These are phyloP conservation scores for Torrubiella hemipterigena DNA, from an alignment of 2,329 filamentous ascomycete species.

Conservation along the genomic window DNA sequence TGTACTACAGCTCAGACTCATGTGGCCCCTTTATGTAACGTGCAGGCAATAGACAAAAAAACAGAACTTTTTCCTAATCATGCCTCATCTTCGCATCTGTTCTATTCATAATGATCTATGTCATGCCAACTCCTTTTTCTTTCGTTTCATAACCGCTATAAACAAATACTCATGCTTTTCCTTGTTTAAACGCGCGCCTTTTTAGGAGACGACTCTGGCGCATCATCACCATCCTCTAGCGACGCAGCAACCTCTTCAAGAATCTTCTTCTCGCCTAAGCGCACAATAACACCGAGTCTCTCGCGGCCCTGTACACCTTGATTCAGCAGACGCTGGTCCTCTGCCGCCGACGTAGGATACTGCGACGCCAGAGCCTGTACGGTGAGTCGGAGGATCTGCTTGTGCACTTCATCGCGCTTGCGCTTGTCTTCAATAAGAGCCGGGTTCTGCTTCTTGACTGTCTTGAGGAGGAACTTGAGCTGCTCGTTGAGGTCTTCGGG, in stretches of 20 bases:
- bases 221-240: too few relatives aligned
- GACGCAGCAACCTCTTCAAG: conserved; percentile 44
- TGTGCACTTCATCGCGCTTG: conserved; percentile 32
- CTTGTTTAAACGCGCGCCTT: too few relatives aligned
- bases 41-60: too few relatives aligned
- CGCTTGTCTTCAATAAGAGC: conserved; percentile 34
- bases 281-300: conserved; percentile 54
- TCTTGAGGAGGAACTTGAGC: conserved; percentile 37
- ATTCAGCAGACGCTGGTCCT: conserved; percentile 27
- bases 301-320: conserved; percentile 20
- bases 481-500: conserved; percentile 41
- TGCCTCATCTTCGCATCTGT: too few relatives aligned
- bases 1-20: too few relatives aligned
- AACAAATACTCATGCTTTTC: too few relatives aligned
- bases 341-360: conserved; percentile 28
- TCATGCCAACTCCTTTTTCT: too few relatives aligned
- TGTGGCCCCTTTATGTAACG: too few relatives aligned
- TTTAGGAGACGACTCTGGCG: too few relatives aligned
- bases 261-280: conserved; percentile 61
- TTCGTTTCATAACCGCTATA: too few relatives aligned
- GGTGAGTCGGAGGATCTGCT: conserved; percentile 24
- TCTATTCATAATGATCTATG: too few relatives aligned
- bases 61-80: too few relatives aligned
- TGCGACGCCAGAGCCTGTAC: conserved; percentile 25
- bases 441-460: conserved; percentile 30